A percentile compares a stretch with the other conserved stretches of the same genome.
These are phyloP conservation scores for Pestalotiopsis sp. DNA, from an alignment of 2,329 filamentous ascomycete species.

Conservation along the genomic window DNA sequence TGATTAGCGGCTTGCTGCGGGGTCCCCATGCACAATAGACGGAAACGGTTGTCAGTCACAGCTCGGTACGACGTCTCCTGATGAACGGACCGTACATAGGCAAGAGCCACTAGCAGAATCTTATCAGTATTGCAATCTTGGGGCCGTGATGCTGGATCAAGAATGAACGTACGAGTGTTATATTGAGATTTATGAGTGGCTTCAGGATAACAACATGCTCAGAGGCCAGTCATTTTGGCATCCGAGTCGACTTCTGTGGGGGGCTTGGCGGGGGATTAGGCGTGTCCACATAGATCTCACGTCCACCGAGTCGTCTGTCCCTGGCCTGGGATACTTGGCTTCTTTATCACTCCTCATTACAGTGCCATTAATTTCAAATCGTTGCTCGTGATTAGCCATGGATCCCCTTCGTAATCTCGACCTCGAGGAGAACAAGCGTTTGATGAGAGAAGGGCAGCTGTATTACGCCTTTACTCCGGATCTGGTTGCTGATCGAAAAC, in stretches of 20 bases:
- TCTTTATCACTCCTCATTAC: not conserved
- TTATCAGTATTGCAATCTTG: not conserved
- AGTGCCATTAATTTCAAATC: not conserved
- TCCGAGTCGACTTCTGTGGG: not conserved
- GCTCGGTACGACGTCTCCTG: not conserved
- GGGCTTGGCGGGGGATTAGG: not conserved
- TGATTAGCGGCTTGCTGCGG: not conserved
- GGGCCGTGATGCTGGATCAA: not conserved
- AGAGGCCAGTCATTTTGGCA: not conserved
- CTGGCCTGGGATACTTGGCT: not conserved
- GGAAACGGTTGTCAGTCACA: not conserved
- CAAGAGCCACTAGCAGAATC: not conserved
- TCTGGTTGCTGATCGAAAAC: conserved; percentile 62
- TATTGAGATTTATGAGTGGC: not conserved
- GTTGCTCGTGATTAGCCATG: conserved; percentile 13
- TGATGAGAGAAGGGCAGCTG: conserved; percentile 69
- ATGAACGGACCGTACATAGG: not conserved
- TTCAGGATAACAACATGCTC: not conserved
- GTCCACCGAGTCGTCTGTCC: not conserved
- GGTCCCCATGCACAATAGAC: not conserved
- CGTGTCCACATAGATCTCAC: not conserved
- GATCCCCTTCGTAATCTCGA: conserved; percentile 33
- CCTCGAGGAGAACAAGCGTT: conserved; percentile 48
- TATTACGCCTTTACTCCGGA: conserved; percentile 75
- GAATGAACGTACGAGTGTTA: not conserved